Evolutionary conservation across 2,329 filamentous ascomycete genomes (phyloP).

Genomic region (Alternaria novae-zelandiae): DNA sequence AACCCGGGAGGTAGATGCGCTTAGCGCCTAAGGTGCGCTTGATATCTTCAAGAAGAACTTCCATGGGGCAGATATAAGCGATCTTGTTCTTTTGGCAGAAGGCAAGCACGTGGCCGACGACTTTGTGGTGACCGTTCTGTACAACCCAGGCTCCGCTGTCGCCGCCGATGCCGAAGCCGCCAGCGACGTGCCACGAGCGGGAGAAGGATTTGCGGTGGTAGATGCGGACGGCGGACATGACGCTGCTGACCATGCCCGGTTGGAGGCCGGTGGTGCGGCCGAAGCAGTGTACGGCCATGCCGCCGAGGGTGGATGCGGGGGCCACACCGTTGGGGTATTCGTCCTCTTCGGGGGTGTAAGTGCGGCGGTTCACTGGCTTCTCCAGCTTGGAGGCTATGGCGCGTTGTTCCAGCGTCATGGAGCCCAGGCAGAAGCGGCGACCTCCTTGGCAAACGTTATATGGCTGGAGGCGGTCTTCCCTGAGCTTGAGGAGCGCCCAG

Average conservation of each 20-base stretch:
- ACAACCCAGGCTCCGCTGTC: conserved; percentile 95
- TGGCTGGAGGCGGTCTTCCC: conserved; percentile 71
- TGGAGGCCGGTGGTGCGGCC: conserved; percentile 86
- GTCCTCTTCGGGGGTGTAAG: conserved; percentile 46
- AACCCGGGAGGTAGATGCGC: conserved; percentile 74
- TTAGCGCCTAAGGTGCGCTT: conserved; percentile 74
- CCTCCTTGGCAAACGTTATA: conserved; percentile 72
- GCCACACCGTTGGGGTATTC: conserved; percentile 65
- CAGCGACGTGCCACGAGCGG: conserved; percentile 69
- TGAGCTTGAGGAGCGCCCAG: conserved; percentile 88
- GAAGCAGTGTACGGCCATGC: conserved; percentile 82
- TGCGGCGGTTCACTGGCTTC: conserved; percentile 42
- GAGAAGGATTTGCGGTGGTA: conserved; percentile 83
- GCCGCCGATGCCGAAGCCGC: conserved; percentile 74
- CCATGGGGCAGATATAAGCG: conserved; percentile 95
- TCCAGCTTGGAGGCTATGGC: conserved; percentile 42
- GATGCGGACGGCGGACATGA: conserved; percentile 84
- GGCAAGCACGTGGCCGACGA: conserved; percentile 90
- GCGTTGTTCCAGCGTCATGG: conserved; percentile 34
- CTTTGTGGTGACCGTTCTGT: conserved; percentile 75
- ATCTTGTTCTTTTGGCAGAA: conserved; percentile 81
- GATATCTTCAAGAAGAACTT: conserved; percentile 85
- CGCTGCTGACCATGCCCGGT: conserved; percentile 76
- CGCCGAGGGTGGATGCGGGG: conserved; percentile 68
- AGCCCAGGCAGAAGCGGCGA: conserved; percentile 44